Evolutionary conservation across 2,329 filamentous ascomycete species (phyloP), one percentile per base, ranked within the genome.

Genomic region (Piedraia hortae): DNA sequence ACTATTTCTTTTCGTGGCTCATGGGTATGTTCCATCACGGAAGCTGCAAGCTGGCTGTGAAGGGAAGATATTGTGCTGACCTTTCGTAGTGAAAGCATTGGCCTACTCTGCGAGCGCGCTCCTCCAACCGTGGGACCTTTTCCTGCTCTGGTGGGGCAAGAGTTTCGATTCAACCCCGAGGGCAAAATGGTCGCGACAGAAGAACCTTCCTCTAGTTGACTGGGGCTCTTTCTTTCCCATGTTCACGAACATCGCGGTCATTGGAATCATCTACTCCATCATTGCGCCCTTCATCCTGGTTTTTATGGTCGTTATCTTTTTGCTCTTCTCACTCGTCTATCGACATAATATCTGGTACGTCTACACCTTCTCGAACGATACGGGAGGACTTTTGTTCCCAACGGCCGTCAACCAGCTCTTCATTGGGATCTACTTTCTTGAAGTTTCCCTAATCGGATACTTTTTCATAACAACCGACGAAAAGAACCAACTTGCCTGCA

Each of bases 1-100:
- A 91, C 41, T 97, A 93, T 46, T 97, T 93, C 53, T 93, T 91
- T 54, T 82, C 77, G 1, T 97, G 97, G 57, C 80, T 97, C 66
- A 56, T 93, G 35, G 78, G 75, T 30, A 78, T 75, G 30, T n/a
- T n/a, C n/a, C n/a, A n/a, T n/a, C n/a, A n/a, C n/a, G n/a, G n/a
- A n/a, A n/a, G n/a, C n/a, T n/a, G n/a, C n/a, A n/a, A n/a, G n/a
- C n/a, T n/a, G n/a, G 7, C 16, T n/a, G n/a, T n/a, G n/a, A n/a
- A n/a, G n/a, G n/a, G n/a, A n/a, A n/a, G n/a, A n/a, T n/a, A n/a
- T n/a, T n/a, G n/a, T n/a, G n/a, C n/a, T n/a, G n/a, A n/a, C n/a
- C n/a, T n/a, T n/a, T n/a, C n/a, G 70, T 91, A 40, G 65, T 97
- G 6, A 85, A 93, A 38, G 77, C 80, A 1, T 56, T 93, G 35